phyloP scores from a whole-genome alignment of 106 monocot species.

The Dendrobium chrysotoxum region DNA sequence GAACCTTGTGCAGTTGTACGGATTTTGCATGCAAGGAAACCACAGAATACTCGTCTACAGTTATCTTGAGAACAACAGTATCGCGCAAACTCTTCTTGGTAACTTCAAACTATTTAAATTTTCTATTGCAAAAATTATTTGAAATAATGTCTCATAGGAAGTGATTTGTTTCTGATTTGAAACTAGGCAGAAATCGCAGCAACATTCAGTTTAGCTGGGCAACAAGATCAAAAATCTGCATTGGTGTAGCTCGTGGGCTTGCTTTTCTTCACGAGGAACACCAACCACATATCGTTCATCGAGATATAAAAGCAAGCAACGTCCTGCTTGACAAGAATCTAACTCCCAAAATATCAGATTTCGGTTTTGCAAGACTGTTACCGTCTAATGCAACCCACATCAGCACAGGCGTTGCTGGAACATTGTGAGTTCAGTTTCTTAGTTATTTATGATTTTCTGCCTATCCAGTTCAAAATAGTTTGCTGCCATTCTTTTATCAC shows the following conservation, averaged over 20 bases:
- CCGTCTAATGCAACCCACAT: conserved; percentile 62
- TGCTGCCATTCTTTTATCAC: background rate
- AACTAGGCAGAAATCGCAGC: conserved; percentile 28
- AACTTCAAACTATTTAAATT: background rate
- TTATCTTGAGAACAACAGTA: conserved; percentile 49
- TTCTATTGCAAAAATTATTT: background rate
- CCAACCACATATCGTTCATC: conserved; percentile 43
- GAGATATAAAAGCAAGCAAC: conserved; percentile 73
- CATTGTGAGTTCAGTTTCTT: conserved; percentile 37
- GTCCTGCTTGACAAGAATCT: conserved; percentile 63
- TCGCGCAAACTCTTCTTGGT: conserved; percentile 57
- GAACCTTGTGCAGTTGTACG: conserved; percentile 47
- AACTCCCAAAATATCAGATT: conserved; percentile 67
- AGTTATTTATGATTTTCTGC: background rate
- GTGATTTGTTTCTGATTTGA: background rate
- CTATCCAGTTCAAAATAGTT: background rate
- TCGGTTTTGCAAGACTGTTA: conserved; percentile 61
- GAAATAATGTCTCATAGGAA: background rate
- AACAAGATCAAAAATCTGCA: conserved; percentile 41
- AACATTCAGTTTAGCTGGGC: conserved; percentile 52
- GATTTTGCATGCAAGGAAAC: conserved; percentile 48
- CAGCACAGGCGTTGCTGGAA: conserved; percentile 72
- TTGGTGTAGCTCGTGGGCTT: conserved; percentile 62
- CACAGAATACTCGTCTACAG: conserved; percentile 51
- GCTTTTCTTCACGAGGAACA: conserved; percentile 64